Base-by-base conservation (phyloP, 1,284 basidiomycete species). In the Somion occarium region DNA sequence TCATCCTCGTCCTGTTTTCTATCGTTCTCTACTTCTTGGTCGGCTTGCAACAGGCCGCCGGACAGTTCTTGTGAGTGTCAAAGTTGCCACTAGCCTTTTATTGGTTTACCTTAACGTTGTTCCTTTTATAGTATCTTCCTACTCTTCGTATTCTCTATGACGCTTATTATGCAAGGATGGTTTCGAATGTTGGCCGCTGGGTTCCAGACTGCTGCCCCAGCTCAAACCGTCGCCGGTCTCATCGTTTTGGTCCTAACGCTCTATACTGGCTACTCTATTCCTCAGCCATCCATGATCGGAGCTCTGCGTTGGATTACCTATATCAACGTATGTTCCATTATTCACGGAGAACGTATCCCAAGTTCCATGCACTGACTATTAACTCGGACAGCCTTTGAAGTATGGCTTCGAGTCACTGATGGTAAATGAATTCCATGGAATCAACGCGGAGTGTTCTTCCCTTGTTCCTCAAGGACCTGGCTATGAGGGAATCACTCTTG, bases 1-100 rank as follows among this genome's bases (percentile, higher is more conserved):
- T 73, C 25, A 83, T 74, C 5, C 62, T 75, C 22, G 48, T 75
- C 26, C 53, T 78, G 12, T 86, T 83, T 63, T 61, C 64, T 27
- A 64, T 87, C 50, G 68, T 86, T 25, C 58, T 88, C 18, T 89
- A 88, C 64, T 88, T 85, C 64, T 71, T 88, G 65, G 76, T 80
- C 34, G 76, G 78, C 5, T 68, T 90, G 4, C 76, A 80, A 53
- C 59, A 66, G 42, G 69, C 74, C 0, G 77, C 75, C 1, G 61
- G 61, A n/a, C 80, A 83, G 60, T 83, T 83, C 64, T 83, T 87
- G 79, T 82, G 54, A 57, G 78, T 67, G 2, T 3, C 26, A 42
- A 27, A 23, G 25, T 15, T 50, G 44, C 27, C 22, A n/a, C 7
- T 34, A 34, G n/a, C n/a, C n/a, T n/a, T n/a, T n/a, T n/a, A n/a